phyloP scores from a whole-genome alignment of 139 green algal species.

The Pseudopediastrum boryanum region DNA sequence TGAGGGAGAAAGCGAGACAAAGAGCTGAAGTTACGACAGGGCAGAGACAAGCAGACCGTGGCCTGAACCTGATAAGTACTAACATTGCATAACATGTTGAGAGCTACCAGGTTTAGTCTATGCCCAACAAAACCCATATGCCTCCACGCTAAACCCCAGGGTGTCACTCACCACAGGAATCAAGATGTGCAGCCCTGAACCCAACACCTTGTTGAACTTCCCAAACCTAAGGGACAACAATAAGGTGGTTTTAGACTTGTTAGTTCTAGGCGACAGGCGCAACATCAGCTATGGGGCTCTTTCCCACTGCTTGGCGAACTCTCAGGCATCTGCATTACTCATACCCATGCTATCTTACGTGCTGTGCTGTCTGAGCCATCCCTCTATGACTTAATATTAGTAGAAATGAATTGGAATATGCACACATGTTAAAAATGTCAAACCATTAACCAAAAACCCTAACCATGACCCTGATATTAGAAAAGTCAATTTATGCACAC shows the following conservation, averaged over 20 bases:
- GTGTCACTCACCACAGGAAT: conserved; percentile 79
- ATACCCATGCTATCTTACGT: not conserved
- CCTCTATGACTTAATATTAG: too few species aligned
- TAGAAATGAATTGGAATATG: not conserved
- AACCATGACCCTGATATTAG: too few species aligned
- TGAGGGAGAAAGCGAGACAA: too few species aligned
- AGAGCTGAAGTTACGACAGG: too few species aligned
- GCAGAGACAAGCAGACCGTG: too few species aligned
- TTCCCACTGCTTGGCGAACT: not conserved
- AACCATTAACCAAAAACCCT: too few species aligned
- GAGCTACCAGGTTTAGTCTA: too few species aligned
- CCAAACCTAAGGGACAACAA: conserved; percentile 79
- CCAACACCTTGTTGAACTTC: conserved; percentile 81
- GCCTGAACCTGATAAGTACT: too few species aligned
- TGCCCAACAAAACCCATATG: too few species aligned
- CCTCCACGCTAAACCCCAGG: not conserved
- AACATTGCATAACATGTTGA: too few species aligned
- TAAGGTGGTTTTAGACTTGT: not conserved
- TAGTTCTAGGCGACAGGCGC: too few species aligned
- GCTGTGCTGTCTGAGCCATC: not conserved
- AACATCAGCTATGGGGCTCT: not conserved
- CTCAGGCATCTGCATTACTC: not conserved
- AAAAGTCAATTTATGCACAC: not conserved
- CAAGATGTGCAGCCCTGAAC: conserved; percentile 91
- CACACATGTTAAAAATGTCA: too few species aligned